Conservation (phyloP, 202 grass and related monocot genomes). For the Cymbopogon flexuosus region DNA sequence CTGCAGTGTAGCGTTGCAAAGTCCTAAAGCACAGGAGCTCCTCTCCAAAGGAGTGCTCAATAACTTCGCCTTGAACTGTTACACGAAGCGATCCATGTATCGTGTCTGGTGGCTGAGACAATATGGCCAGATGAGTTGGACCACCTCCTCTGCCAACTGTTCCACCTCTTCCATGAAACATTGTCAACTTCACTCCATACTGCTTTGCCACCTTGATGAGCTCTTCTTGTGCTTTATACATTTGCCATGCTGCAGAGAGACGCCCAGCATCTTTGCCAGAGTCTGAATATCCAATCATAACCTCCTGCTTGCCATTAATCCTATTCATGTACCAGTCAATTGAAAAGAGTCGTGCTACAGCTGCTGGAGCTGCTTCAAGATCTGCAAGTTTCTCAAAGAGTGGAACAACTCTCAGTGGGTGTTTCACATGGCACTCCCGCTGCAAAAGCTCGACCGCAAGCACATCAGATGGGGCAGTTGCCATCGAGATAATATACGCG, state of each 20-base stretch:
- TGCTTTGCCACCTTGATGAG: conserved; percentile 95
- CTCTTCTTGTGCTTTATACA: conserved; percentile 97
- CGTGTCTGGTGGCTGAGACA: conserved; percentile 91
- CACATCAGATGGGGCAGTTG: conserved; percentile 94
- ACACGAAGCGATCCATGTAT: conserved; percentile 88
- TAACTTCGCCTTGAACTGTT: conserved; percentile 94
- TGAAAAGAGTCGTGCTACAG: conserved; percentile 77
- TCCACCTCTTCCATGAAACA: conserved; percentile 97
- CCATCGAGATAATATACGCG: conserved; percentile 96
- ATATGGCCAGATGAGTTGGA: conserved; percentile 92
- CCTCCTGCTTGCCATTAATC: conserved; percentile 94
- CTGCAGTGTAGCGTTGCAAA: conserved; percentile 89
- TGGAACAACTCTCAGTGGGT: conserved; percentile 84
- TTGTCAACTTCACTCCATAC: conserved; percentile 88
- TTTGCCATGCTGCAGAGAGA: conserved; percentile 91
- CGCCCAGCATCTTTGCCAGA: conserved; percentile 95
- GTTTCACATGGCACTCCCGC: conserved; percentile 74
- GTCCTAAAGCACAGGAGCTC: conserved; percentile 93
- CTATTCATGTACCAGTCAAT: conserved; percentile 95
- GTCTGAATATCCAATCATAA: conserved; percentile 99
- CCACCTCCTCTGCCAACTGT: conserved; percentile 96
- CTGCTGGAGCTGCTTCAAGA: conserved; percentile 86
- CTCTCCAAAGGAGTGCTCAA: conserved; percentile 94
- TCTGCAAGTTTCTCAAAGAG: conserved; percentile 97
- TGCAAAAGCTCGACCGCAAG: conserved; percentile 90